Evolutionary conservation across 75 land plant genomes (phyloP), one percentile per base, ranked within the genome.

Genomic region (Pinus taeda): DNA sequence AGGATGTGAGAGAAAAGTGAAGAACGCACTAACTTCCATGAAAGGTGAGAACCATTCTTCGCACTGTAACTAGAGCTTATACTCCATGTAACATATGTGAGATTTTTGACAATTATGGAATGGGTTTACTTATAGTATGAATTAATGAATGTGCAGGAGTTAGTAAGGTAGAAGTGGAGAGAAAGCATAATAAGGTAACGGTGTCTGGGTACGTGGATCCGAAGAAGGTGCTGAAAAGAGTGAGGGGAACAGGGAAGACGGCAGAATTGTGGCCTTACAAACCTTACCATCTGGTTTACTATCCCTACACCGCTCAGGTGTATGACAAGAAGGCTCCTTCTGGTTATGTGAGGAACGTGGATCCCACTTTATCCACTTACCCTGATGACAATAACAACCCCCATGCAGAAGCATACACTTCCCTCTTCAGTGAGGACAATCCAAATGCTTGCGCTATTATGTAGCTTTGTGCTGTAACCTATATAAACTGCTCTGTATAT

Each of bases 281-380:
- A 15, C 92, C 92, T 21, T 85, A 83, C 74, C 83, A 90, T 67
- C 74, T 79, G 6, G 89, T 87, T 13, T 73, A 57, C 17, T 85
- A 85, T 61, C 92, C 89, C 0, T 90, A 87, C 69, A 89, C 85
- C 3, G 78, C 83, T 1, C 88, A 83, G 2, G 82, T 75, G 6
- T 90, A 90, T 33, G 92, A 90, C 57, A 87, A 83, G 81, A 90
- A 81, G 70, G 92, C 92, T 39, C 92, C 92, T 6, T 61, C 89
- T 4, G 92, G 92, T 60, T 90, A 87, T 81, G 89, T 90, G 37
- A 57, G 92, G 45, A 85, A 85, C 69, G n/a, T n/a, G n/a, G n/a
- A n/a, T n/a, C n/a, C n/a, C n/a, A n/a, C n/a, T n/a, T n/a, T n/a
- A n/a, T n/a, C n/a, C n/a, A n/a, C n/a, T n/a, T n/a, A n/a, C n/a